Base-by-base conservation (phyloP, 345 rosid genomes). In the Cardamine resedifolia region DNA sequence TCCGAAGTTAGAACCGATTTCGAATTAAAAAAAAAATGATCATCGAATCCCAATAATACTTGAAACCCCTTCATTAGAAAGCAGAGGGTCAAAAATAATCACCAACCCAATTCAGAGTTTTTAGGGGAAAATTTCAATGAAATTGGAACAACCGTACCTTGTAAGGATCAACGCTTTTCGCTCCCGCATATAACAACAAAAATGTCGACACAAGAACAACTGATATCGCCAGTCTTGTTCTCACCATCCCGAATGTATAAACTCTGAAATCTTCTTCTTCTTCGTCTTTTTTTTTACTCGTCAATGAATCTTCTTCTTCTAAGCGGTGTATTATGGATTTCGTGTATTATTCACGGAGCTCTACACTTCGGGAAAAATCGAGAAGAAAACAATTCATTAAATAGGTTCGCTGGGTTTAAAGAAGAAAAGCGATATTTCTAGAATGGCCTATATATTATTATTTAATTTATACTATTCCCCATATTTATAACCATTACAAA, bases 131-230 rank as follows among this genome's bases (percentile, higher is more conserved):
- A 7, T 0, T 2, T 23, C n/a, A n/a, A 3, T 10, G 65, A 49
- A 55, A 58, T 6, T 50, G 34, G 38, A 14, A 10, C 10, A 21
- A 31, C 23, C 24, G 38, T 63, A 92, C 98, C 96, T 90, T 85
- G 76, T 92, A 92, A 7, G 88, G 92, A 78, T 92, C 98, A 47
- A 48, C n/a, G 65, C 12, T 65, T 80, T 82, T 90, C 47, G 92
- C 87, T 21, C 70, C 84, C 3, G 39, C 28, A 21, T 10, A 58
- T 24, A 75, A 47, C 62, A 83, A 23, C 68, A 83, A 63, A 6
- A 85, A 45, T 57, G 79, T 72, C 15, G 81, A 79, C 33, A 85
- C 53, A 14, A 78, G 36, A 15, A 77, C 55, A 9, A 76, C 20
- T 3, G 61, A 23, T n/a, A 83, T 19, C 36, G 68, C 45, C 59